Evolutionary conservation across 331 rosid genomes (phyloP), one percentile per base, ranked within the genome.

Genomic region (Phaseolus coccineus): DNA sequence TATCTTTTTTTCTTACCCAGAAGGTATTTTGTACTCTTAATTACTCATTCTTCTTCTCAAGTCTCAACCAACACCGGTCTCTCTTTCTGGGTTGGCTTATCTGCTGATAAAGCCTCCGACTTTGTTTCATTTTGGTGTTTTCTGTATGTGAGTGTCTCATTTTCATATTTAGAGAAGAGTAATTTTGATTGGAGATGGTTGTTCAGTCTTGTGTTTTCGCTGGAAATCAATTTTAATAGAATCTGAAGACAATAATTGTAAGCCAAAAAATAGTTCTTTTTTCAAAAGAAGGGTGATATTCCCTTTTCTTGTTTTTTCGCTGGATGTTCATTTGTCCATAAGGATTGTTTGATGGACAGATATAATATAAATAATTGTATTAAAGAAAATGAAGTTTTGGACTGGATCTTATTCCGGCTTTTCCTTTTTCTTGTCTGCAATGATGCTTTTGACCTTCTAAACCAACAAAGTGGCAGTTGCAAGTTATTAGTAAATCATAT

Each of bases 381-480:
- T 37, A 74, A 52, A 65, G 63, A 57, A 73, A 35, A 44, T 69
- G 61, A 72, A 58, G 83, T 56, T 73, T 74, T 77, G 85, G 65
- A 59, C 74, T 73, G 88, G 80, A 84, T 87, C 88, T 83, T 83
- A 80, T 81, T 74, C 25, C 11, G 59, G 67, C 71, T 39, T 37
- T 65, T 48, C 28, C 73, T 39, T 61, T 70, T 71, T 70, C 53
- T 87, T 69, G 87, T 81, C 77, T 83, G 67, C 71, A 73, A 87
- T 84, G 67, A 81, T 81, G 80, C 72, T 74, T 77, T 74, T 81
- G 87, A 81, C 84, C 86, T 84, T 81, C 78, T 52, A 83, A 67
- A 53, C 81, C 68, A 61, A 73, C 76, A 73, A 79, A 82, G 79
- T 86, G 75, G 69, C 75, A 40, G 81, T 84, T 77, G 52, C 76